phyloP scores from a whole-genome alignment of 1,139 yeast genomes.

The Starmera stellimalicola region DNA sequence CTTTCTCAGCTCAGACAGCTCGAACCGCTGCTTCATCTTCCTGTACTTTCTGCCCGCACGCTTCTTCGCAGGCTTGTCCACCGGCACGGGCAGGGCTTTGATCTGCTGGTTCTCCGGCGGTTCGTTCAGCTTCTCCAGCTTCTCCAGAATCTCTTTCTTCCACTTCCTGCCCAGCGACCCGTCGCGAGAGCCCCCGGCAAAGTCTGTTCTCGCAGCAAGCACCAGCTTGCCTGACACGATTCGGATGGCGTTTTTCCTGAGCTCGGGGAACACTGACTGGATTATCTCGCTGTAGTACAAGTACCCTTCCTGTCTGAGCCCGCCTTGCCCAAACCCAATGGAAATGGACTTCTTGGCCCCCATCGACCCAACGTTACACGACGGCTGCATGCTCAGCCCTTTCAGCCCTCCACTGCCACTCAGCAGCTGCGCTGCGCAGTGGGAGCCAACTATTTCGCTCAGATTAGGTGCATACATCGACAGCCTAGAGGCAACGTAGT shows the following conservation, averaged over 20 bases:
- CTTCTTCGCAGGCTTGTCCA: constrained; percentile 67
- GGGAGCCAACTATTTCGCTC: constrained; percentile 61
- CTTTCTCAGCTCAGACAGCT: constrained; percentile 70
- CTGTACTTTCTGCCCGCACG: constrained; percentile 81
- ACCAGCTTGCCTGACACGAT: constrained; percentile 73
- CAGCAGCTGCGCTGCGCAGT: constrained; percentile 66
- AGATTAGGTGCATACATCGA: constrained; percentile 69
- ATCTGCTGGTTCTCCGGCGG: constrained; percentile 66
- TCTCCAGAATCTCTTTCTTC: constrained; percentile 47
- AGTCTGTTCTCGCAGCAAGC: constrained; percentile 79
- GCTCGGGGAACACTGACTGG: constrained; percentile 42
- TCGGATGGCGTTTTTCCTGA: constrained; percentile 63
- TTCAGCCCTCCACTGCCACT: constrained; percentile 63
- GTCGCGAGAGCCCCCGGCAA: constrained; percentile 31
- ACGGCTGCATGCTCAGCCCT: constrained; percentile 63
- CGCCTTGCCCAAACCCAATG: constrained; percentile 32
- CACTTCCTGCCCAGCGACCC: constrained; percentile 53
- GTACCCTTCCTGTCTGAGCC: constrained; percentile 57
- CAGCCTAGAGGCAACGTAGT: constrained; percentile 49
- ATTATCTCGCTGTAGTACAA: constrained; percentile 45
- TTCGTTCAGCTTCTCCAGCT: constrained; percentile 61
- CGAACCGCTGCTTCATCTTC: constrained; percentile 72
- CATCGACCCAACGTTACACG: constrained; percentile 74
- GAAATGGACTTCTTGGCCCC: constrained; percentile 55
- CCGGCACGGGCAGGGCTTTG: constrained; percentile 79